phyloP scores from a whole-genome alignment of 1,284 basidiomycete genomes.

The Leccinum fuscescens region DNA sequence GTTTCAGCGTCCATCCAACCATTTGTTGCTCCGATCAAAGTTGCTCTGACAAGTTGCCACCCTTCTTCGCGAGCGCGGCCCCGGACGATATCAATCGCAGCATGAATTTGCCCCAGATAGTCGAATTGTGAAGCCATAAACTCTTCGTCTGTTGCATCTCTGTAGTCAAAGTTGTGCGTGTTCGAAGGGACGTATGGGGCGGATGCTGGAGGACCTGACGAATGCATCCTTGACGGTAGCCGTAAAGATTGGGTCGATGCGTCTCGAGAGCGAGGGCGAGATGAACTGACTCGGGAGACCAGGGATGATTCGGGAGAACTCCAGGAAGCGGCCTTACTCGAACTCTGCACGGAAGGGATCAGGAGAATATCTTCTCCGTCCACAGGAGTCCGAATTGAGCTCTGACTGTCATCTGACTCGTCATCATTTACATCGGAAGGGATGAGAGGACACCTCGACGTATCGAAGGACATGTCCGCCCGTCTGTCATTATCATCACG shows the following conservation, averaged over 20 bases:
- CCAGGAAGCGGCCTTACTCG: neutral
- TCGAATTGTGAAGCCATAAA: slow-evolving; percentile 14
- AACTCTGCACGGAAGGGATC: neutral
- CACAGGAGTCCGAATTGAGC: slow-evolving; percentile 28
- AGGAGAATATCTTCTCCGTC: slow-evolving; percentile 23
- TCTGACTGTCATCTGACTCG: slow-evolving; percentile 29
- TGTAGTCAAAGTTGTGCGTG: neutral
- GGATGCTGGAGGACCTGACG: neutral
- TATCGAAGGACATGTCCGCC: slow-evolving; percentile 22
- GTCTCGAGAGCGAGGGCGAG: slow-evolving; percentile 27
- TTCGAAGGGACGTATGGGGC: neutral
- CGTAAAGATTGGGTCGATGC: slow-evolving; percentile 6
- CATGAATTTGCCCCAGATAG: slow-evolving; percentile 19
- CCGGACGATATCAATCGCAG: slow-evolving; percentile 29
- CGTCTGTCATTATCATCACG: slow-evolving; percentile 5
- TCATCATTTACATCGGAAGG: slow-evolving; percentile 32
- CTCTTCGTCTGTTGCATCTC: slow-evolving; percentile 17
- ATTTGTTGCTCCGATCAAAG: slow-evolving; percentile 17
- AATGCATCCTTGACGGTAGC: neutral
- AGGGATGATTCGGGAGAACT: slow-evolving; percentile 1
- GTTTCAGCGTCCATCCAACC: slow-evolving; percentile 29
- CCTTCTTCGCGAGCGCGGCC: slow-evolving; percentile 30
- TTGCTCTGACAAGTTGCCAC: slow-evolving; percentile 28
- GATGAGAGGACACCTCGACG: slow-evolving; percentile 20
- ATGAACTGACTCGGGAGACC: slow-evolving; percentile 26